A percentile compares a stretch with the other conserved stretches of the same genome.
Evolutionary conservation across 345 rosid genomes (phyloP).

Genomic region (Triadica sebifera): DNA sequence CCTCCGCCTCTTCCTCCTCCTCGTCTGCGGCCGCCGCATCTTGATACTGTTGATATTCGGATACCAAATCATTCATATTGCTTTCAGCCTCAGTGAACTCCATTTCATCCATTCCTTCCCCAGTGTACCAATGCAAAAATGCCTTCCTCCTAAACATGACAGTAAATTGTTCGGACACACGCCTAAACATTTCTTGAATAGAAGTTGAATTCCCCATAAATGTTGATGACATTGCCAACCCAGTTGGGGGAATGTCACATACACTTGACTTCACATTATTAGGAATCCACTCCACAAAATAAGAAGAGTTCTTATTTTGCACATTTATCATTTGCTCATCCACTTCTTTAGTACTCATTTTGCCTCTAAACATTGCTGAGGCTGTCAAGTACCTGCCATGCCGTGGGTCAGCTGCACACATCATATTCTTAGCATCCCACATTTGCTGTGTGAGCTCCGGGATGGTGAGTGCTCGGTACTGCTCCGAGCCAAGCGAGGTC

Average conservation of each 20-base stretch:
- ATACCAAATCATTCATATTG: constrained; percentile 87
- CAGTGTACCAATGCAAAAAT: constrained; percentile 81
- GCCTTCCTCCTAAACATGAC: constrained; percentile 64
- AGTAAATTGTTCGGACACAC: constrained; percentile 59
- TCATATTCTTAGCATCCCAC: constrained; percentile 86
- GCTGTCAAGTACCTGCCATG: constrained; percentile 86
- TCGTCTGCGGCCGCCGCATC: constrained; percentile 67
- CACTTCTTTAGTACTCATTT: constrained; percentile 90
- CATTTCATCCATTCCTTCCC: constrained; percentile 98
- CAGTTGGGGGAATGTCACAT: constrained; percentile 73
- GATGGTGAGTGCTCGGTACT: constrained; percentile 75
- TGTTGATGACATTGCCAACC: constrained; percentile 72
- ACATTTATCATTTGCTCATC: constrained; percentile 92
- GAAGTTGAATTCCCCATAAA: constrained; percentile 76
- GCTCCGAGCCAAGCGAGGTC: constrained; percentile 75
- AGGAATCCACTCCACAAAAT: constrained; percentile 73
- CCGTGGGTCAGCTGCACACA: constrained; percentile 88
- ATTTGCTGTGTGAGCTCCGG: constrained; percentile 83
- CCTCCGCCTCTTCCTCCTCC: constrained; percentile 50
- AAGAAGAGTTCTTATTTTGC: constrained; percentile 91
- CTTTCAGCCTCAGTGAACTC: constrained; percentile 93
- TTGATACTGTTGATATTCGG: constrained; percentile 87
- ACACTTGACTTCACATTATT: constrained; percentile 76
- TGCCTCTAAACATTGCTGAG: constrained; percentile 85
- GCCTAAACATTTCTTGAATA: constrained; percentile 61